Evolutionary conservation across 305 asterid genomes (phyloP), one percentile per base, ranked within the genome.

Genomic region (Fraxinus paxiana): DNA sequence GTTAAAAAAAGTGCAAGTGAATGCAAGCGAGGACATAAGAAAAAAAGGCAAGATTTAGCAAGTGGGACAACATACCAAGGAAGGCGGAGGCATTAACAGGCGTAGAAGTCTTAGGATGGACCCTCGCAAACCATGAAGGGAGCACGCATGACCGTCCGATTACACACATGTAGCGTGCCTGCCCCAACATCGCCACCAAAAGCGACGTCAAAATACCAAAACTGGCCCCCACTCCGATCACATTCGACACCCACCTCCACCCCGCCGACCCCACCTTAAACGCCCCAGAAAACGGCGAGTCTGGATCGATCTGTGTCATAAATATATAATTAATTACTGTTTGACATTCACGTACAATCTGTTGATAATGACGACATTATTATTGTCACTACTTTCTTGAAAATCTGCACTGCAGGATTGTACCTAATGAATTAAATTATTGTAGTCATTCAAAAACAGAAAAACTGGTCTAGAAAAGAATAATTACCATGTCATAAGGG

Each of bases 141-240:
- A 91, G 89, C 72, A 95, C 93, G 73, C 91, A 87, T 6, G 98
- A 92, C 85, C 98, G 89, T 54, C 98, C 98, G 88, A 95, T 95
- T 79, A 95, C 98, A 61, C 98, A 95, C 98, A 93, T 90, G 89
- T 95, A 95, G 34, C 98, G 93, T 1, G 98, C 97, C 77, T 95
- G 98, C 2, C 98, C 98, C 88, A 95, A 81, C 98, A 95, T 95
- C 38, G 98, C 85, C 82, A 93, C 98, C 87, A 93, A 86, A 80
- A 95, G 81, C 35, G 98, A 95, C 84, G 98, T 92, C 78, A 95
- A 83, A 28, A 93, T 93, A 63, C 98, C 98, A 71, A 93, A 91
- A 85, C 98, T 91, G 31, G 98, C 98, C 82, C 98, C 98, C 77
- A 88, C 94, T 0, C 98, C 98, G 79, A 93, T 92, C 87, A 90